Percentiles rank a stretch among this genome's conserved stretches.
phyloP scores from a whole-genome alignment of 2,329 filamentous ascomycete species.

The Colletotrichum simmondsii region DNA sequence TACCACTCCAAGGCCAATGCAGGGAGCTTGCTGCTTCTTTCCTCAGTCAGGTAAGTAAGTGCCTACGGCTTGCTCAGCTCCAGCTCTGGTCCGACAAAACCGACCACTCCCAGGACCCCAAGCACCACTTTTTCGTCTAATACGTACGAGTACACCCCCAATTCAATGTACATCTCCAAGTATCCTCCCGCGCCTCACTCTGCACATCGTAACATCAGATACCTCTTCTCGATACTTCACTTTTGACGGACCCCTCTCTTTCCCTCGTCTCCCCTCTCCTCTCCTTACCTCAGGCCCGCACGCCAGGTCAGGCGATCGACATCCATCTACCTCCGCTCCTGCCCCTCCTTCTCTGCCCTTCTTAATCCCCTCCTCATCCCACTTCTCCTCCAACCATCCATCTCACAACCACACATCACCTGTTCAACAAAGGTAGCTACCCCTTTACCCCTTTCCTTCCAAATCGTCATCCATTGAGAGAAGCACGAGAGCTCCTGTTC shows the following conservation, averaged over 20 bases:
- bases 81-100: not conserved
- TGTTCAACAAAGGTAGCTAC: slow-evolving; percentile 23
- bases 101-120: not conserved
- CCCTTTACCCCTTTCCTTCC: not conserved
- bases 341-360: slow-evolving; percentile 14
- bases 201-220: not conserved
- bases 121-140: not conserved
- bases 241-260: not conserved
- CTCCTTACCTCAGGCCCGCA: slow-evolving; percentile 12
- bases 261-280: slow-evolving; percentile 3
- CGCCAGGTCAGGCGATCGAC: slow-evolving; percentile 29
- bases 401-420: slow-evolving; percentile 19
- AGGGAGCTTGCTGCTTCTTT: not conserved
- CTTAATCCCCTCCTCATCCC: slow-evolving; percentile 29
- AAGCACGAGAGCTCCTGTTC: not conserved
- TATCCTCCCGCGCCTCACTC: not conserved
- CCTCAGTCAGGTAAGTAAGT: not conserved
- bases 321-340: slow-evolving; percentile 19
- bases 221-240: not conserved
- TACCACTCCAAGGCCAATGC: not conserved
- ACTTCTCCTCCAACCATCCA: slow-evolving; percentile 12
- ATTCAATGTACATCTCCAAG: not conserved
- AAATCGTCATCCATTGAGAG: not conserved
- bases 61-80: not conserved
- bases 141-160: not conserved